Evolutionary conservation across 2,329 filamentous ascomycete species (phyloP).

Genomic region (Sphaerulina vaccinii): DNA sequence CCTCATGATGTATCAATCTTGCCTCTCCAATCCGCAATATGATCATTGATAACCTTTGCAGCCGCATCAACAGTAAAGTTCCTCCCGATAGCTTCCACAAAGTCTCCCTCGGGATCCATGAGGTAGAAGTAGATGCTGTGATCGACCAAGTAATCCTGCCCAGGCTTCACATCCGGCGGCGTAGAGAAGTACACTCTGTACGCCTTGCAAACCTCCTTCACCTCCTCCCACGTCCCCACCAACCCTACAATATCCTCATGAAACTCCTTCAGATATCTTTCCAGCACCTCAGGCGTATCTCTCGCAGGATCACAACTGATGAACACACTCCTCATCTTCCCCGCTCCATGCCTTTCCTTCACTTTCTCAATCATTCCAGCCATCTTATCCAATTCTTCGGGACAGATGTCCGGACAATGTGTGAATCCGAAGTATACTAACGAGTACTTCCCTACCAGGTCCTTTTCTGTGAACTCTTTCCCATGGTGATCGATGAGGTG

Average conservation of each 20-base stretch:
- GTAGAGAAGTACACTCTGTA: slow-evolving; percentile 98
- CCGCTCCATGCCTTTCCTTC: slow-evolving; percentile 46
- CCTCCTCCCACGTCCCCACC: slow-evolving; percentile 89
- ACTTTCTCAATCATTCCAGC: slow-evolving; percentile 83
- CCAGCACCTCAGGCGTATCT: slow-evolving; percentile 80
- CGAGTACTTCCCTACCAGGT: slow-evolving; percentile 83
- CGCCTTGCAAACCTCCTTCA: slow-evolving; percentile 91
- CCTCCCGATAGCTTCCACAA: slow-evolving; percentile 92
- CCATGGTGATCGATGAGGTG: slow-evolving; percentile 79
- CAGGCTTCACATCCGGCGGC: slow-evolving; percentile 80
- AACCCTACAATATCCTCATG: slow-evolving; percentile 82
- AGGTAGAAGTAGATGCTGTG: slow-evolving; percentile 99
- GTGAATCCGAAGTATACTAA: slow-evolving; percentile 98
- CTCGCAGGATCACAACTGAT: slow-evolving; percentile 93
- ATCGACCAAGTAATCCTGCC: slow-evolving; percentile 95
- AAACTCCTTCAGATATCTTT: slow-evolving; percentile 86
- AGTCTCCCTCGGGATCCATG: slow-evolving; percentile 97
- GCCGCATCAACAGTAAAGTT: slow-evolving; percentile 90
- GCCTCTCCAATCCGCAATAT: slow-evolving; percentile 75
- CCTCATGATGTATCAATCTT: slow-evolving; percentile 48
- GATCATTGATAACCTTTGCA: slow-evolving; percentile 77
- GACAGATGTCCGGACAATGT: slow-evolving; percentile 97
- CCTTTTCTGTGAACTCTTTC: slow-evolving; percentile 70
- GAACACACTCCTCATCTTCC: slow-evolving; percentile 70
- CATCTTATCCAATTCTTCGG: slow-evolving; percentile 99